These are phyloP conservation scores for Volvox africanus DNA, from an alignment of 139 green algal species.

Conservation along the genomic window DNA sequence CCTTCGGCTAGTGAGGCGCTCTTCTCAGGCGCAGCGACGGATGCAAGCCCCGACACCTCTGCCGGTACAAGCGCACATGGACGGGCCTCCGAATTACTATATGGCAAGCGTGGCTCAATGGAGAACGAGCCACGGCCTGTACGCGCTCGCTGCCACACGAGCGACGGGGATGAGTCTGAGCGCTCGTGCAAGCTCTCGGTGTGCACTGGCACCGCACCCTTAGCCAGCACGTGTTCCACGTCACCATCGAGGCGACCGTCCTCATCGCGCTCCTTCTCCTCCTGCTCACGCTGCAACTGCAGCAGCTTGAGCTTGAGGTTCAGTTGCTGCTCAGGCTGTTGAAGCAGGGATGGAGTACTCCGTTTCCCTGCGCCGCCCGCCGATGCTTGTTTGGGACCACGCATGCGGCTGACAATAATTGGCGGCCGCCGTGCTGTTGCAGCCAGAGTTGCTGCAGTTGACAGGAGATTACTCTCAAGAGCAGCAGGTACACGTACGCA, in stretches of 20 bases:
- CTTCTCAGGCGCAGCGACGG: too few species aligned
- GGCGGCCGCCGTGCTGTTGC: not conserved
- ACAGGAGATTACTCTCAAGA: not conserved
- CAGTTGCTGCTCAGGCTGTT: slow-evolving; percentile 41
- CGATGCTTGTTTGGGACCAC: not conserved
- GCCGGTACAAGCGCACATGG: too few species aligned
- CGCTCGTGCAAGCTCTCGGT: too few species aligned
- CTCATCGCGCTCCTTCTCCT: not conserved
- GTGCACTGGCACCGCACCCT: too few species aligned
- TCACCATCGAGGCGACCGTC: not conserved
- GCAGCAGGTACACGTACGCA: not conserved
- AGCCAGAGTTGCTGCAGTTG: not conserved
- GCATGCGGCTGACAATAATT: not conserved
- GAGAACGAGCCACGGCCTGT: too few species aligned
- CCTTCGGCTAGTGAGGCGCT: too few species aligned
- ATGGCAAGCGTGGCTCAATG: too few species aligned
- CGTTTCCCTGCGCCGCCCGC: not conserved
- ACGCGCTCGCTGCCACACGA: too few species aligned
- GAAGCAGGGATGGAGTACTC: not conserved
- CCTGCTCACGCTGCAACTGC: slow-evolving; percentile 37
- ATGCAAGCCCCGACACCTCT: too few species aligned
- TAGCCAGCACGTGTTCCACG: too few species aligned
- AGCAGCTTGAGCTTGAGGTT: slow-evolving; percentile 24
- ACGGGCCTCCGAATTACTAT: too few species aligned
- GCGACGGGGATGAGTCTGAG: too few species aligned